Conservation (phyloP, 2,329 filamentous ascomycete species). For the Pleochaeta shiraiana region DNA sequence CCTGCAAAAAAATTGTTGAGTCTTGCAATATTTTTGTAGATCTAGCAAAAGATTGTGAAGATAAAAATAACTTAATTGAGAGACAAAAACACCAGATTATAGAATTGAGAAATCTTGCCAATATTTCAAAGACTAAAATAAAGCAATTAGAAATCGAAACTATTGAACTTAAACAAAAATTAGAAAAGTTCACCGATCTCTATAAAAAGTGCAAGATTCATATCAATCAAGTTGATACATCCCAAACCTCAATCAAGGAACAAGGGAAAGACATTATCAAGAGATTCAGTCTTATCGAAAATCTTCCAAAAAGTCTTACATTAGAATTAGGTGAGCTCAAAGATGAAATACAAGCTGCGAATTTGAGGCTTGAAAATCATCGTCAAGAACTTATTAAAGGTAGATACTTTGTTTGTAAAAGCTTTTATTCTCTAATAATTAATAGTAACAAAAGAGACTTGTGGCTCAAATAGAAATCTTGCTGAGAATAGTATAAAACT, state of each 20-base stretch:
- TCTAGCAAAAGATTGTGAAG: constrained; percentile 1
- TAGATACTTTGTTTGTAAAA: background rate
- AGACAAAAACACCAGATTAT: constrained; percentile 7
- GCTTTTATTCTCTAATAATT: background rate
- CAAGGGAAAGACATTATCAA: constrained; percentile 7
- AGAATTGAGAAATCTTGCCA: constrained; percentile 8
- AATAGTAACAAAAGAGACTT: constrained; percentile 3
- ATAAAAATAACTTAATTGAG: constrained; percentile 5
- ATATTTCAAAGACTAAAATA: constrained; percentile 5
- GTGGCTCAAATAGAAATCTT: constrained; percentile 3
- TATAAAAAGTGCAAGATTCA: constrained; percentile 16
- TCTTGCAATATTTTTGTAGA: constrained; percentile 1
- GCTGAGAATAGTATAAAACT: constrained; percentile 5
- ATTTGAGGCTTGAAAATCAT: constrained; percentile 5
- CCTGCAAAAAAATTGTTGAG: constrained; percentile 3
- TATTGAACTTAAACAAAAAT: constrained; percentile 9
- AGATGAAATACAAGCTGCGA: constrained; percentile 1
- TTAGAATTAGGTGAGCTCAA: background rate
- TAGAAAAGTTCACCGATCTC: constrained; percentile 13
- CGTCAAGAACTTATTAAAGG: background rate
- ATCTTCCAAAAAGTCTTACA: background rate
- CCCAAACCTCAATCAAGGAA: constrained; percentile 11
- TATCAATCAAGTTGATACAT: constrained; percentile 17
- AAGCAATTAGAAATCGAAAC: constrained; percentile 8
- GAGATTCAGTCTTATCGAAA: background rate